A percentile compares a stretch with the other conserved stretches of the same genome.
Conservation (phyloP, 2,329 filamentous ascomycete species). For the Lachnellula subtilissima region DNA sequence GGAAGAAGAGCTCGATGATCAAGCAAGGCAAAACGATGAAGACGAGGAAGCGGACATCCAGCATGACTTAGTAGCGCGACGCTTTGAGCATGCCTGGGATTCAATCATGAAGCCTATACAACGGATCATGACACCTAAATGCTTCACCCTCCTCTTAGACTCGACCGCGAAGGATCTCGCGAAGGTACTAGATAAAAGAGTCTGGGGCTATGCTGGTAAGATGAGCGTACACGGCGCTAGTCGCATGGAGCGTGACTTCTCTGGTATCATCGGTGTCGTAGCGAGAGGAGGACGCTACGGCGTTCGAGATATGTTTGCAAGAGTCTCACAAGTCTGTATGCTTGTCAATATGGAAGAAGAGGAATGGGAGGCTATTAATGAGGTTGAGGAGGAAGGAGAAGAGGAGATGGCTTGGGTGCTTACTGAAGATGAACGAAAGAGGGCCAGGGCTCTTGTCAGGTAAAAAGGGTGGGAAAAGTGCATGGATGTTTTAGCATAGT, state of each 20-base stretch:
- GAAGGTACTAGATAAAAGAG: constrained; percentile 77
- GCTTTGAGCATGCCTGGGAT: constrained; percentile 84
- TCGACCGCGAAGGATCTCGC: constrained; percentile 71
- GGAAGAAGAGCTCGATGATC: constrained; percentile 55
- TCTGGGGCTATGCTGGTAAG: constrained; percentile 74
- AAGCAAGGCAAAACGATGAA: constrained; percentile 45
- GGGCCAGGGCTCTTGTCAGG: constrained; percentile 64
- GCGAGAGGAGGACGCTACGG: constrained; percentile 67
- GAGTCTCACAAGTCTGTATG: constrained; percentile 75
- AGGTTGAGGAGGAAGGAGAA: constrained; percentile 45
- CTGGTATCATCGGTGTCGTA: constrained; percentile 65
- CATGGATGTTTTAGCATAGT: not conserved
- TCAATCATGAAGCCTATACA: constrained; percentile 78
- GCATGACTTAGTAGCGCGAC: constrained; percentile 66
- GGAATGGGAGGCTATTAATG: constrained; percentile 77
- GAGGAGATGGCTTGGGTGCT: constrained; percentile 69
- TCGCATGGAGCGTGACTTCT: constrained; percentile 77
- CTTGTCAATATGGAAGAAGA: constrained; percentile 94
- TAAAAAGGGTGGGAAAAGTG: not conserved
- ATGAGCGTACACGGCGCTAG: constrained; percentile 75
- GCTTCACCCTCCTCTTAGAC: constrained; percentile 72
- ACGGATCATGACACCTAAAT: constrained; percentile 73
- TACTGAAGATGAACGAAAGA: constrained; percentile 66
- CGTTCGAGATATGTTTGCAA: constrained; percentile 70
- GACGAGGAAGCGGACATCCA: constrained; percentile 44